Evolutionary conservation across 2,329 filamentous ascomycete genomes (phyloP).

Genomic region (Incumbomyces delicatus): DNA sequence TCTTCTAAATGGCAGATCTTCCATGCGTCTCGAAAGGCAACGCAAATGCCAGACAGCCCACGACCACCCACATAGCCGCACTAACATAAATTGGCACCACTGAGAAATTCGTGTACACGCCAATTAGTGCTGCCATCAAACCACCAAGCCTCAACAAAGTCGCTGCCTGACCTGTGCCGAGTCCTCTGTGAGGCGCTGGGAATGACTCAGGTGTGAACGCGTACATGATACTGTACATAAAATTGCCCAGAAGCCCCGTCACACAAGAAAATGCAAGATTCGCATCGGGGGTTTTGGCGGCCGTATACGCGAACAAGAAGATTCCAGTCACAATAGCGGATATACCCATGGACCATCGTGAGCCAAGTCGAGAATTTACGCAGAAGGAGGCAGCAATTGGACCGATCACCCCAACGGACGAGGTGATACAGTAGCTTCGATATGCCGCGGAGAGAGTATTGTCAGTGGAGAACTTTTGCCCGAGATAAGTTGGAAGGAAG

Average conservation of each 20-base stretch:
- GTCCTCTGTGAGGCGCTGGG: conserved; percentile 65
- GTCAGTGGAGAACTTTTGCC: not conserved
- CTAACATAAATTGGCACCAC: conserved; percentile 34
- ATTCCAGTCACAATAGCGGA: conserved; percentile 59
- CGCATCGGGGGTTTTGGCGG: conserved; percentile 49
- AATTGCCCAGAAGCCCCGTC: conserved; percentile 63
- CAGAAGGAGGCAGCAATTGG: too few relatives aligned
- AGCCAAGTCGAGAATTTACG: conserved; percentile 56
- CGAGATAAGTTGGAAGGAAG: conserved; percentile 32
- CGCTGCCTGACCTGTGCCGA: conserved; percentile 66
- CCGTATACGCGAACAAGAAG: conserved; percentile 62
- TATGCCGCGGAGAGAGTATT: conserved; percentile 57
- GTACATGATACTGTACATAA: conserved; percentile 69
- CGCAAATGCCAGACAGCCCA: conserved; percentile 35
- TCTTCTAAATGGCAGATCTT: conserved; percentile 9
- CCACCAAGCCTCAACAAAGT: conserved; percentile 67
- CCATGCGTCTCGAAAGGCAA: conserved; percentile 40
- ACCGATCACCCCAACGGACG: too few relatives aligned
- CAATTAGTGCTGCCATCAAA: conserved; percentile 52
- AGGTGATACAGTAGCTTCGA: conserved; percentile 60
- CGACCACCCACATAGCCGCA: conserved; percentile 34
- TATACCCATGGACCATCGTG: conserved; percentile 58
- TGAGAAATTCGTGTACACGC: conserved; percentile 23
- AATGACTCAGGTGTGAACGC: conserved; percentile 71
- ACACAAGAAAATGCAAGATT: conserved; percentile 71